Base-by-base conservation (phyloP, 768 basidiomycete genomes). In the Candolleomyces aberdarensis region DNA sequence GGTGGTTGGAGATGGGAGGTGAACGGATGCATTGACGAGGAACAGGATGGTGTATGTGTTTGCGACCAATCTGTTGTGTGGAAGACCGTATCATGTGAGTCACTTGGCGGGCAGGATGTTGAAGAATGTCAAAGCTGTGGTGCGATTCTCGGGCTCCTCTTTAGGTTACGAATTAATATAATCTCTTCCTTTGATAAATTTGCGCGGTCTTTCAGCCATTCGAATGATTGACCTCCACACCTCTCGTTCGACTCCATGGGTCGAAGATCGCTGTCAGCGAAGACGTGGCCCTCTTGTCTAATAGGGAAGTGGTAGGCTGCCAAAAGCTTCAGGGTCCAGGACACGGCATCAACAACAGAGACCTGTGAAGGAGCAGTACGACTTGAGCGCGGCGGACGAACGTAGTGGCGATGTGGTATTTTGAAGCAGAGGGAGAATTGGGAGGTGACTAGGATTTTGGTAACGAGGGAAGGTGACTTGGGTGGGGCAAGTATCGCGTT, bases 61-160 rank as follows among this genome's bases (percentile, higher is more conserved):
- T 67, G 83, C 87, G 8, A 76, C 87, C 8, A 89, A 92, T 69
- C 91, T 90, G 5, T 87, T 87, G 60, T 92, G 91, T 0, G 89
- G 92, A 3, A 77, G 76, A 40, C 76, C 87, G 2, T 86, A 92
- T 73, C 72, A 83, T 36, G 70, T 71, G 40, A 87, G 88, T 54
- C 87, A 90, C 72, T 64, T 87, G 58, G 78, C 82, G 41, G 84
- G 82, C 6, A 75, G 75, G 66, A 85, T 26, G 26, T 26, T 91
- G 0, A 70, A 75, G 67, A 89, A 92, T 64, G 71, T 73, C 2
- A 71, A 74, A 4, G 78, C 80, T 52, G 64, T 83, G 46, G 78
- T 87, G 75, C 62, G 77, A 80, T 32, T 41, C 55, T 56, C 57
- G 46, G 46, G 49, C n/a, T 47, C 19, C 1, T 14, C 47, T 41